phyloP scores from a whole-genome alignment of 208 protist genomes.

The Trypanosoma lewisi region DNA sequence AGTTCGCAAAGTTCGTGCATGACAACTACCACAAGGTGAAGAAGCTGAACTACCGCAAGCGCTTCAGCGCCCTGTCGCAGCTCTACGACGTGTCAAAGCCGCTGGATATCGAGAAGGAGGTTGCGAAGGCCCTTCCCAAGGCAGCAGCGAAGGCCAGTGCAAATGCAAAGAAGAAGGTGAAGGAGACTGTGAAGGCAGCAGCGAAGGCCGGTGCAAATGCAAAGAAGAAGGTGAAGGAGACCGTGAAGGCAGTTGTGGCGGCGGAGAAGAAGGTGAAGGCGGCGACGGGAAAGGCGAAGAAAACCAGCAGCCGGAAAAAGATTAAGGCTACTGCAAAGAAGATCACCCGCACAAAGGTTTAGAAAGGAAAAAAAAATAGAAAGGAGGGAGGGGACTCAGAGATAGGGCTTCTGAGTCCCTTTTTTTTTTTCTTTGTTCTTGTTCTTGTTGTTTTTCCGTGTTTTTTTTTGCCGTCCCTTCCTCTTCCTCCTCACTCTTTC shows the following conservation, averaged over 20 bases:
- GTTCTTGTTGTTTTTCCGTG: background rate
- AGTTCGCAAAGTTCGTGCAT: slow-evolving; percentile 73
- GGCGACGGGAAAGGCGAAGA: slow-evolving; percentile 26
- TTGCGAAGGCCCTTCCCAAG: slow-evolving; percentile 32
- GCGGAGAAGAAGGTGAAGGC: slow-evolving; percentile 25
- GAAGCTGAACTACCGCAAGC: slow-evolving; percentile 59
- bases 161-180: slow-evolving; percentile 11
- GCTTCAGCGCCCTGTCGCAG: slow-evolving; percentile 72
- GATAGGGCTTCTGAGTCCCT: background rate
- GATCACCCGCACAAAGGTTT: background rate
- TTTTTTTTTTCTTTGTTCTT: background rate
- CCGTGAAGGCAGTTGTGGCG: slow-evolving; percentile 1
- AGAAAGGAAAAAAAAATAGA: background rate
- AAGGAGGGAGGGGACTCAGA: background rate
- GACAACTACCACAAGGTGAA: slow-evolving; percentile 75
- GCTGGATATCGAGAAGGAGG: slow-evolving; percentile 54
- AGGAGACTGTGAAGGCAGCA: slow-evolving; percentile 11
- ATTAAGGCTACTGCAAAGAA: slow-evolving; percentile 4
- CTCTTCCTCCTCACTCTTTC: background rate
- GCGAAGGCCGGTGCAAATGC: slow-evolving; percentile 1
- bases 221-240: slow-evolving; percentile 24
- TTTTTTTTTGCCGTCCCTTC: background rate
- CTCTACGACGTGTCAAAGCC: slow-evolving; percentile 79
- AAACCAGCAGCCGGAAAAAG: slow-evolving; percentile 7
- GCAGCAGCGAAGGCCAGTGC: slow-evolving; percentile 16